These are phyloP conservation scores for Backusella mclennaniae DNA, from an alignment of 192 early-diverging fungal genomes.

Conservation along the genomic window DNA sequence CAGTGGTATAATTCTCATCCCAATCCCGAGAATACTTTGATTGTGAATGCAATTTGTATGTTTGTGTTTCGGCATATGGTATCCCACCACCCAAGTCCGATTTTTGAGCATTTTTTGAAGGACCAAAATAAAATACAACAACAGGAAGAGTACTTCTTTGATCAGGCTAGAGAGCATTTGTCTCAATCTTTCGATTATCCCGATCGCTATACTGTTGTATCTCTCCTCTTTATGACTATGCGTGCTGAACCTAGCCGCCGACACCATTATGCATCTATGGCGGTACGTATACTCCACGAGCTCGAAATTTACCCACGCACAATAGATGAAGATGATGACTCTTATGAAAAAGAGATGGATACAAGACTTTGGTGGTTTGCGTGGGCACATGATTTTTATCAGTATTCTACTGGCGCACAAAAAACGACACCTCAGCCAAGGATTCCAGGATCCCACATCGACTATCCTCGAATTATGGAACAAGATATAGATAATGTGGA, in stretches of 20 bases:
- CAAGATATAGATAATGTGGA: slow-evolving; percentile 35
- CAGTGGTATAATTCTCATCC: slow-evolving; percentile 29
- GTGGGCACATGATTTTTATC: slow-evolving; percentile 35
- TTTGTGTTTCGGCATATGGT: slow-evolving; percentile 29
- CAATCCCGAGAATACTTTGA: slow-evolving; percentile 20
- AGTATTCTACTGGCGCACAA: slow-evolving; percentile 25
- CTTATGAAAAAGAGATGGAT: slow-evolving; percentile 34
- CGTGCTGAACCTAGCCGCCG: slow-evolving; percentile 26
- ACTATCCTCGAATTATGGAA: slow-evolving; percentile 24
- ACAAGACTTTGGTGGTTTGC: slow-evolving; percentile 43
- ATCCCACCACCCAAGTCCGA: slow-evolving; percentile 21
- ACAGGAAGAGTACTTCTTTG: slow-evolving; percentile 37
- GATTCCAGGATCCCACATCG: slow-evolving; percentile 17
- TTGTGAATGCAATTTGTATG: slow-evolving; percentile 38
- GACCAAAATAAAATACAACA: slow-evolving; percentile 30
- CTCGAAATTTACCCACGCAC: slow-evolving; percentile 35
- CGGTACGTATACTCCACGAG: slow-evolving; percentile 26
- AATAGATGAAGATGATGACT: slow-evolving; percentile 14
- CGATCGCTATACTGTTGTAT: slow-evolving; percentile 29
- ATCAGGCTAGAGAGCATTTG: slow-evolving; percentile 24
- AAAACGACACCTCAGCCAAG: slow-evolving; percentile 27
- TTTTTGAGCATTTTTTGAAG: slow-evolving; percentile 1
- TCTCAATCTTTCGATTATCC: slow-evolving; percentile 35
- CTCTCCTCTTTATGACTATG: slow-evolving; percentile 19
- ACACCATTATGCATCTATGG: slow-evolving; percentile 30